Conservation (phyloP, 345 rosid species). For the Rhodomyrtus tomentosa region DNA sequence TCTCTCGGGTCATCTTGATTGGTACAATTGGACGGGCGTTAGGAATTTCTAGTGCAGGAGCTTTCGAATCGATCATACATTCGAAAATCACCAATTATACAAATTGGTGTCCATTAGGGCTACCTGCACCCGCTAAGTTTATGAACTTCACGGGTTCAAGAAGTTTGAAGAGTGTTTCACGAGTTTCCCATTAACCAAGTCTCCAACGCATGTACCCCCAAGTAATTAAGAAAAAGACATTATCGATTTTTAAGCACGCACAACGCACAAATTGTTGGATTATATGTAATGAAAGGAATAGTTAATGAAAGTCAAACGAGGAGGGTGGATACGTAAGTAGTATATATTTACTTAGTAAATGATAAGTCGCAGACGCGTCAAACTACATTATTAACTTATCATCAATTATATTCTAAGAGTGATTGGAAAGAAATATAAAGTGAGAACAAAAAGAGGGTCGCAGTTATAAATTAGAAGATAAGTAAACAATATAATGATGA, state of each 20-base stretch:
- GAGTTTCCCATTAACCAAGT: not conserved
- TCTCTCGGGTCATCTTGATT: not conserved
- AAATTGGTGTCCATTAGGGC: not conserved
- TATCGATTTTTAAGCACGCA: not conserved
- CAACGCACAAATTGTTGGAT: not conserved
- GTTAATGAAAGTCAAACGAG: not conserved
- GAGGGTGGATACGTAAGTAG: not conserved
- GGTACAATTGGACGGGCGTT: not conserved
- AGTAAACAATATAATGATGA: not conserved
- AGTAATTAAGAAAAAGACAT: not conserved
- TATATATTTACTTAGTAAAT: not conserved
- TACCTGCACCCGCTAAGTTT: fast-evolving
- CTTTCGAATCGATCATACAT: not conserved
- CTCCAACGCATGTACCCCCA: not conserved
- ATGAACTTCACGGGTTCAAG: not conserved
- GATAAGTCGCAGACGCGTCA: not conserved
- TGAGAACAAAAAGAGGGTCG: not conserved
- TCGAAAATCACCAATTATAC: not conserved
- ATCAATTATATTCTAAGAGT: not conserved
- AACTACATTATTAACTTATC: not conserved
- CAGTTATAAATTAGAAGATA: not conserved
- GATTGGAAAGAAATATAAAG: not conserved
- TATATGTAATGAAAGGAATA: not conserved
- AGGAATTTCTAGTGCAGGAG: not conserved
- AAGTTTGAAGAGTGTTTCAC: not conserved